phyloP scores from a whole-genome alignment of 805 yeast species.

The Cephaloascus albidus region DNA sequence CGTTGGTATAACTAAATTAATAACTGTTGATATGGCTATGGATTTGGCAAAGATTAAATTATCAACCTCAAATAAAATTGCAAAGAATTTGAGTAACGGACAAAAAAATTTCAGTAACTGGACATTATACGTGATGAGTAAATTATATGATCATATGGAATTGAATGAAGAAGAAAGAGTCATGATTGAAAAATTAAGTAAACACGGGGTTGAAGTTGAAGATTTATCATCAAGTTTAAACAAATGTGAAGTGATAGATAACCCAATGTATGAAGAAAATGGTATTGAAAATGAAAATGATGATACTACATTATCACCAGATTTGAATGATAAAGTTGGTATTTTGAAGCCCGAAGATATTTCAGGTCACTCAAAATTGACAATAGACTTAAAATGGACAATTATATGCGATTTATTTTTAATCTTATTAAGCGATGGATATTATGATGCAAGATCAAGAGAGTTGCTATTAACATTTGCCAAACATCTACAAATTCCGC shows the following conservation, averaged over 20 bases:
- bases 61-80: conserved; percentile 42
- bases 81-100: conserved; percentile 51
- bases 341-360: conserved; percentile 20
- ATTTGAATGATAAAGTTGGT: conserved; percentile 3
- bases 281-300: background rate
- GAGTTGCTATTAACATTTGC: conserved; percentile 69
- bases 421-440: conserved; percentile 69
- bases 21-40: conserved; percentile 73
- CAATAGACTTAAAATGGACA: conserved; percentile 87
- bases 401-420: conserved; percentile 85
- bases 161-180: conserved; percentile 62
- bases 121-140: conserved; percentile 64
- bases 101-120: conserved; percentile 79
- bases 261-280: conserved; percentile 30
- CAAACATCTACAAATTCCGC: conserved; percentile 40
- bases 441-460: conserved; percentile 85
- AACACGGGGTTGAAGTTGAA: conserved; percentile 68
- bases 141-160: conserved; percentile 76
- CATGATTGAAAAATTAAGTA: conserved; percentile 81
- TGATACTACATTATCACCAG: background rate
- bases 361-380: conserved; percentile 25
- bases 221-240: conserved; percentile 64
- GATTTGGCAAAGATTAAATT: conserved; percentile 53
- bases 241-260: conserved; percentile 37
- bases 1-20: conserved; percentile 72